Percentiles rank a stretch among this genome's conserved stretches.
Conservation (phyloP, 495 filamentous ascomycete genomes). For the Cairneyella variabilis region DNA sequence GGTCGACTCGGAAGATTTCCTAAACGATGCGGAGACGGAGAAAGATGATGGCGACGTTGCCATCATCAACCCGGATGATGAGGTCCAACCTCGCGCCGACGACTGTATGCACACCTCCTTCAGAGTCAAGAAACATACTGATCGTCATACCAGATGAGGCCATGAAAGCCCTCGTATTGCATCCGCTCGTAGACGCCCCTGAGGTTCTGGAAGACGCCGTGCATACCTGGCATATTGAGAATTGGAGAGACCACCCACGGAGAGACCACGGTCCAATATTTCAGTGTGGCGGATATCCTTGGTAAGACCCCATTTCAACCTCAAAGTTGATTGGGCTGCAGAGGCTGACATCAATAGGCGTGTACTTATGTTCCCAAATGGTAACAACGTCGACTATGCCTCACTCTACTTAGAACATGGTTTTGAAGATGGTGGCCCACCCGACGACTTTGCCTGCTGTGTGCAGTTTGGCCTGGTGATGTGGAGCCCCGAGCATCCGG, state of each 20-base stretch:
- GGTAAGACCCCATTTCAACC: slow-evolving; percentile 48
- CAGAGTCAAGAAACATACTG: slow-evolving; percentile 18
- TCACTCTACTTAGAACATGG: slow-evolving; percentile 98
- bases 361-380: slow-evolving; percentile 90
- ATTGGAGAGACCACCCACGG: slow-evolving; percentile 68
- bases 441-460: slow-evolving; percentile 92
- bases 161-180: slow-evolving; percentile 74
- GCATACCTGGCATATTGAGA: slow-evolving; percentile 80
- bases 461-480: slow-evolving; percentile 93
- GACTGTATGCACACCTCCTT: slow-evolving; percentile 56
- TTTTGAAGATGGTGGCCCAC: slow-evolving; percentile 57
- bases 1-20: slow-evolving; percentile 61
- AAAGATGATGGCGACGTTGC: slow-evolving; percentile 66
- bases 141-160: slow-evolving; percentile 57
- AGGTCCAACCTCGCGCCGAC: slow-evolving; percentile 48
- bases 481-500: slow-evolving; percentile 88
- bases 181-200: slow-evolving; percentile 54
- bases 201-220: slow-evolving; percentile 73
- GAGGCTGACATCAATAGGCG: slow-evolving; percentile 54
- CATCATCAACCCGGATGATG: slow-evolving; percentile 73
- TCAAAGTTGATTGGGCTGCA: background rate
- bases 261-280: slow-evolving; percentile 88
- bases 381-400: slow-evolving; percentile 85
- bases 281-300: slow-evolving; percentile 80
- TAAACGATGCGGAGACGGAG: slow-evolving; percentile 48